phyloP scores from a whole-genome alignment of 495 filamentous ascomycete genomes.

The Penicillium paxilli region DNA sequence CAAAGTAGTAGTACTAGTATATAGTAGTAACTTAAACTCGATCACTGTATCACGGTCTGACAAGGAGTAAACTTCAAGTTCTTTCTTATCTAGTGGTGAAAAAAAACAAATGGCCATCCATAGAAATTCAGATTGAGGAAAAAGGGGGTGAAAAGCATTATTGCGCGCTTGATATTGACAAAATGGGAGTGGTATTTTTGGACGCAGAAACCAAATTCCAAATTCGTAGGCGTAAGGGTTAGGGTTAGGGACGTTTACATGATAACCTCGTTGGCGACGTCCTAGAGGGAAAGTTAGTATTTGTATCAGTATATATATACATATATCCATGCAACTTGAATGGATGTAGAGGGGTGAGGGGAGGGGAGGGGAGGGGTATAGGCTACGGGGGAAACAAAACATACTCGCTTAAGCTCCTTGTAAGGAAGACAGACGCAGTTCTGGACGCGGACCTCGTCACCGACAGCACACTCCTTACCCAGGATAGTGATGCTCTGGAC shows the following conservation, averaged over 20 bases:
- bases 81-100: too few relatives aligned
- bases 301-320: too few relatives aligned
- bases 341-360: too few relatives aligned
- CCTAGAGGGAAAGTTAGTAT: slow-evolving; percentile 47
- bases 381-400: slow-evolving; percentile 36
- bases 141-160: slow-evolving; percentile 19
- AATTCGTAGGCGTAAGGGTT: slow-evolving; percentile 1
- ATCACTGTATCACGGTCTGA: too few relatives aligned
- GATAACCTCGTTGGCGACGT: slow-evolving; percentile 93
- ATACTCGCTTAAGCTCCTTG: slow-evolving; percentile 96
- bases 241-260: slow-evolving; percentile 60
- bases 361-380: background rate
- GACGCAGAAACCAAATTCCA: slow-evolving; percentile 17
- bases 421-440: slow-evolving; percentile 98
- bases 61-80: too few relatives aligned
- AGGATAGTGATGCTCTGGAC: slow-evolving; percentile 98
- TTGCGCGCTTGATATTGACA: slow-evolving; percentile 24
- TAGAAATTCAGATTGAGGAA: background rate
- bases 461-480: slow-evolving; percentile 94
- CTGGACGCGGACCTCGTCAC: slow-evolving; percentile 93
- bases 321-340: too few relatives aligned
- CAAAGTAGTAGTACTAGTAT: too few relatives aligned
- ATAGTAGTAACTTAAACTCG: too few relatives aligned
- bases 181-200: slow-evolving; percentile 22
- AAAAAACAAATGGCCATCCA: slow-evolving; percentile 21